A percentile compares a stretch with the other conserved stretches of the same genome.
Conservation (phyloP, 768 basidiomycete genomes). For the Termitomyces bulborhizus region DNA sequence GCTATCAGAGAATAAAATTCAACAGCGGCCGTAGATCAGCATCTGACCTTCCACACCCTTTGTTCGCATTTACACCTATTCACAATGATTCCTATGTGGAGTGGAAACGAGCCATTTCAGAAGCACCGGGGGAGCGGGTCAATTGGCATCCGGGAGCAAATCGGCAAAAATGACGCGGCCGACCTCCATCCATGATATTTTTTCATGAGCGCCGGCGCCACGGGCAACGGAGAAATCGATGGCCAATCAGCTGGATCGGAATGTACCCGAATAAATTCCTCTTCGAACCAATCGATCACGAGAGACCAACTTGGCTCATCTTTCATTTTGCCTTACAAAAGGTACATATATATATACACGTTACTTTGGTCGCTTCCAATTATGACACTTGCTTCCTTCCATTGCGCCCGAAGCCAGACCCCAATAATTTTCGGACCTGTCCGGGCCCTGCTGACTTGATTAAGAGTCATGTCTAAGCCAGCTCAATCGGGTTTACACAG, state of each 20-base stretch:
- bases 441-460: constrained; percentile 3
- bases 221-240: background rate
- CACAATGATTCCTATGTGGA: background rate
- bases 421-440: background rate
- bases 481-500: background rate
- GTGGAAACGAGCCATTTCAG: background rate
- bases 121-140: background rate
- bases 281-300: background rate
- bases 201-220: background rate
- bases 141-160: background rate
- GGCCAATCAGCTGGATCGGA: background rate
- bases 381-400: background rate
- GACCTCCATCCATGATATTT: background rate
- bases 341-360: background rate
- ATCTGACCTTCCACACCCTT: background rate
- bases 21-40: background rate
- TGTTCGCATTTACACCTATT: background rate
- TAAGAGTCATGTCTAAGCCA: background rate
- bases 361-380: background rate
- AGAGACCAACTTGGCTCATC: background rate
- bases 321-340: background rate
- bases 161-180: background rate
- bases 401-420: background rate
- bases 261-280: background rate
- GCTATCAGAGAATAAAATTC: background rate